Base-by-base conservation (phyloP, 306 rosid species). In the Pterocarpus macrocarpus region DNA sequence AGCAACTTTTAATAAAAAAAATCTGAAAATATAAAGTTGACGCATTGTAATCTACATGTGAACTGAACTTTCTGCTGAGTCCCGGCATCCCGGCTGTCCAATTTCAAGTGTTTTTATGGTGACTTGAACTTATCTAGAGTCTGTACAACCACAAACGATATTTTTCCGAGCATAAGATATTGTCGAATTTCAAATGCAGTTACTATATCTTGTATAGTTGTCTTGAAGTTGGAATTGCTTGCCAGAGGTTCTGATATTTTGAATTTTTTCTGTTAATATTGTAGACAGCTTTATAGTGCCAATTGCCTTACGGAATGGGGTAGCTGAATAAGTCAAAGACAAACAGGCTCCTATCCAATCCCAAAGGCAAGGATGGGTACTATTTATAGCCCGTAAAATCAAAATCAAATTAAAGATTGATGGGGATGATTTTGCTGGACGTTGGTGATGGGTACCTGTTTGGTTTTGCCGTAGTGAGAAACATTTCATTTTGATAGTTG, bases 271-370 rank as follows among this genome's bases (percentile, higher is more conserved):
- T 2, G 5, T 44, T 1, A 38, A 17, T 50, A 7, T 14, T 4
- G 35, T 28, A 28, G 57, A 47, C 56, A 35, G 56, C 44, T 59
- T 45, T 62, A 45, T 47, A 45, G 38, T 35, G 72, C 47, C 83
- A 70, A 34, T 59, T 67, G 77, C 77, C 77, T 53, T 61, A 47
- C 71, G 43, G 4, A 76, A 52, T 11, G 39, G 81, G 81, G 55
- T 4, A 52, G 65, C 39, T n/a, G 30, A 70, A 35, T 41, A 52
- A 50, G 50, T 76, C 64, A 64, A 30, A 44, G 39, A 22, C 49
- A 11, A 64, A 33, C 36, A 8, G 79, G 49, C 35, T 45, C 11
- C 56, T 61, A 32, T 44, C 71, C 45, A 32, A 30, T 45, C 47
- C 61, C 22, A 15, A 45, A 32, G 80, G 35, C 59, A 22, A 15